Base-by-base conservation (phyloP, 306 rosid species). In the Vigna nakashimae region DNA sequence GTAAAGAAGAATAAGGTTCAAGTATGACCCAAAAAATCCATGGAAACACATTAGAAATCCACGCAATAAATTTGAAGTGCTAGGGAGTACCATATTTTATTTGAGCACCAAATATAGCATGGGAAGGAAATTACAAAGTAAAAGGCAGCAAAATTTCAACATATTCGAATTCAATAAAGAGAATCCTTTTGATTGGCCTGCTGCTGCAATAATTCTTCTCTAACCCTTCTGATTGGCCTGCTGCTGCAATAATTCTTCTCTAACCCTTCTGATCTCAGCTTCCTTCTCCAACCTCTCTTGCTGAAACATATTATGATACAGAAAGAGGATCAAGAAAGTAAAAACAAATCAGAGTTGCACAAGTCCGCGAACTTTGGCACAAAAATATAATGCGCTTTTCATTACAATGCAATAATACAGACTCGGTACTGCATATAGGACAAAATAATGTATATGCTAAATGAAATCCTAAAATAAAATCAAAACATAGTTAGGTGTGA, bases 191-290 rank as follows among this genome's bases (percentile, higher is more conserved):
- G 89, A 58, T 62, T 83, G 53, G 93, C 93, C 75, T 87, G 96
- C 79, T 86, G 79, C 73, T 34, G 84, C 74, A 93, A 81, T 9
- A 96, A 82, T 69, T 96, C 91, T 77, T 91, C 94, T 65, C 98
- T 88, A 46, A 90, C 96, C 90, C 71, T 69, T 87, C 76, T 73
- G 89, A 58, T 62, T 83, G 53, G 93, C 93, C 75, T 87, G 96
- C 79, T 86, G 79, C 73, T 28, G 82, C 74, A 93, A 81, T 9
- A 96, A 82, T 69, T 96, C 91, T 77, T 91, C 94, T 65, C 98
- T 88, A 46, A 90, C 96, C 68, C 93, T 91, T 84, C 86, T 85
- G 79, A 96, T 81, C 95, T 92, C 99, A 20, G 87, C 91, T 84
- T 91, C 93, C 84, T 65, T 90, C 85, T 92, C 98, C 82, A 84